These are phyloP conservation scores for Rhizopus microsporus DNA, from an alignment of 371 early-diverging fungal genomes.

Conservation along the genomic window DNA sequence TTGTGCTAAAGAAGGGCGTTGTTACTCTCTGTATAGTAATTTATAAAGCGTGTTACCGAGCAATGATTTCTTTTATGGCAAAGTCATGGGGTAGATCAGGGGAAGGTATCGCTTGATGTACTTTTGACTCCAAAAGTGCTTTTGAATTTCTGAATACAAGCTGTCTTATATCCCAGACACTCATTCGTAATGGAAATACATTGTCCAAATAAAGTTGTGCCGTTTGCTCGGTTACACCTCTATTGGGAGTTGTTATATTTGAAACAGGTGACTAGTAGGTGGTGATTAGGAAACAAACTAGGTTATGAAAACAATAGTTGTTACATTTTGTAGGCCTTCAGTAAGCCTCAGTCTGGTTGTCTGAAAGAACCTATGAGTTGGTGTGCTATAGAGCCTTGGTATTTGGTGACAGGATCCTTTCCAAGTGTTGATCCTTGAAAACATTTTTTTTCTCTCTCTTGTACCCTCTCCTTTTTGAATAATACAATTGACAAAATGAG, in stretches of 20 bases:
- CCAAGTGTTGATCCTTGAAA: too few relatives aligned
- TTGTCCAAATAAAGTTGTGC: constrained; percentile 49
- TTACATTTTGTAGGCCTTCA: too few relatives aligned
- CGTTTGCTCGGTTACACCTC: constrained; percentile 23
- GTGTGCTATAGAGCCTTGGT: too few relatives aligned
- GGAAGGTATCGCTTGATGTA: constrained; percentile 31
- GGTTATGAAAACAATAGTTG: too few relatives aligned
- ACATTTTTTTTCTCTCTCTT: too few relatives aligned
- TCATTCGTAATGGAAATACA: constrained; percentile 46
- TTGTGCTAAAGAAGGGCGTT: constrained; percentile 28
- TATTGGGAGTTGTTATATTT: background rate
- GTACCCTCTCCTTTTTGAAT: too few relatives aligned
- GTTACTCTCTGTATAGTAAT: background rate
- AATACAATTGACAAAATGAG: too few relatives aligned
- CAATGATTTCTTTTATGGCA: constrained; percentile 30
- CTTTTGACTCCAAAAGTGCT: constrained; percentile 32
- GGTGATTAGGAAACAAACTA: too few relatives aligned
- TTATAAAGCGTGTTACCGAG: constrained; percentile 30
- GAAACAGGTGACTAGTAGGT: too few relatives aligned
- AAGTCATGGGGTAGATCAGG: constrained; percentile 37
- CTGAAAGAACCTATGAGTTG: too few relatives aligned
- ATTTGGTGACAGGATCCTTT: too few relatives aligned
- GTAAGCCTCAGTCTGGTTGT: too few relatives aligned
- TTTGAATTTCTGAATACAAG: constrained; percentile 36
- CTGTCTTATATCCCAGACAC: constrained; percentile 42